phyloP scores from a whole-genome alignment of 1,284 basidiomycete species.

The Phylloporus gajari region DNA sequence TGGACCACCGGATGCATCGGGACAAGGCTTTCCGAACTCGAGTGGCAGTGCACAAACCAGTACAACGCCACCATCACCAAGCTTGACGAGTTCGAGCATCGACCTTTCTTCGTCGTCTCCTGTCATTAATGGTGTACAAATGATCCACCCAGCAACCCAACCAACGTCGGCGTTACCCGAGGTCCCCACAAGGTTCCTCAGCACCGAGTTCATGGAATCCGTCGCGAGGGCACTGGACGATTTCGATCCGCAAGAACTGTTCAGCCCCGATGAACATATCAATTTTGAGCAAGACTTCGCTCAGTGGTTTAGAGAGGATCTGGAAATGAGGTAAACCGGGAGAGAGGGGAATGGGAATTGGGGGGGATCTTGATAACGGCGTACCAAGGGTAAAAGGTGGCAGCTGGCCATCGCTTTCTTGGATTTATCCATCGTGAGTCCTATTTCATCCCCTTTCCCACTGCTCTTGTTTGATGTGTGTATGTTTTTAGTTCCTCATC shows the following conservation, averaged over 20 bases:
- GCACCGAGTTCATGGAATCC: constrained; percentile 54
- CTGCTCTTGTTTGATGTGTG: constrained; percentile 10
- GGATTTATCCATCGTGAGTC: constrained; percentile 24
- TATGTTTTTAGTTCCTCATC: constrained; percentile 2
- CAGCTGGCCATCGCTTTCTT: constrained; percentile 16
- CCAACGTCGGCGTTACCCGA: constrained; percentile 34
- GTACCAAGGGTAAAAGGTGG: constrained; percentile 3
- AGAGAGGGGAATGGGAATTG: constrained; percentile 1
- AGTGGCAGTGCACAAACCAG: constrained; percentile 37
- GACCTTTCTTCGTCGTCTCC: constrained; percentile 59
- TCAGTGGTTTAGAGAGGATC: constrained; percentile 72
- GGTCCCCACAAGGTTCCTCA: constrained; percentile 47
- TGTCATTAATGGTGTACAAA: constrained; percentile 51
- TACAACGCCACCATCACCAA: constrained; percentile 63
- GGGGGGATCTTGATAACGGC: constrained; percentile 13
- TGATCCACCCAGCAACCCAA: constrained; percentile 36
- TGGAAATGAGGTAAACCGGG: constrained; percentile 42
- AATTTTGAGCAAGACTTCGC: constrained; percentile 76
- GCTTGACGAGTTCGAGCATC: constrained; percentile 46
- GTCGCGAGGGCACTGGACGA: constrained; percentile 54
- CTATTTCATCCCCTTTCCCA: constrained; percentile 1
- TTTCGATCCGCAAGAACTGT: constrained; percentile 53
- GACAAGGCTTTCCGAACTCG: constrained; percentile 33
- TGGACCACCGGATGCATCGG: constrained; percentile 44
- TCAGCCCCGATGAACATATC: constrained; percentile 55